Evolutionary conservation across 495 filamentous ascomycete genomes (phyloP).

Genomic region (Tuber calosporum): DNA sequence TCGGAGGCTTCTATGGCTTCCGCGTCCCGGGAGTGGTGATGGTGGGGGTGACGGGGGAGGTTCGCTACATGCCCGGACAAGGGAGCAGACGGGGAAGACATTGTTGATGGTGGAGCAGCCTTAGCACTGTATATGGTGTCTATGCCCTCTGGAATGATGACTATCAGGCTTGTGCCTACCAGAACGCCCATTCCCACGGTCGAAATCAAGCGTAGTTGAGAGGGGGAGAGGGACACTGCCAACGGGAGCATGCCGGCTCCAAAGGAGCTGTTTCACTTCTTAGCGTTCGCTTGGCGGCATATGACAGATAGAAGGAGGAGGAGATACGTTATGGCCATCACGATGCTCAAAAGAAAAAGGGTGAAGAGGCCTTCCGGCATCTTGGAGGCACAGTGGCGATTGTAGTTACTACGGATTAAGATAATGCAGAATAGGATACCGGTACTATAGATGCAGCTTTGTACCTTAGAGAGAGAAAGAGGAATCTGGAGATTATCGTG

Average conservation of each 20-base stretch:
- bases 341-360: constrained; percentile 72
- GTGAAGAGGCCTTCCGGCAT: constrained; percentile 68
- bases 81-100: constrained; percentile 6
- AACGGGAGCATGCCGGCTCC: constrained; percentile 88
- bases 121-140: constrained; percentile 64
- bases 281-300: constrained; percentile 38
- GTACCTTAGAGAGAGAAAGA: background rate
- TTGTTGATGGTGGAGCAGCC: constrained; percentile 6
- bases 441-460: background rate
- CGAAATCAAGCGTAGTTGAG: constrained; percentile 80
- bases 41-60: background rate
- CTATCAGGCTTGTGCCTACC: constrained; percentile 87
- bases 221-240: constrained; percentile 79
- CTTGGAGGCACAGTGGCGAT: background rate
- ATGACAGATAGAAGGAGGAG: background rate
- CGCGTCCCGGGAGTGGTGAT: constrained; percentile 8
- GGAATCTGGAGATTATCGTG: no score
- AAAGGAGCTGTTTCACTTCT: constrained; percentile 63
- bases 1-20: background rate
- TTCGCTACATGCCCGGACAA: background rate
- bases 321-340: constrained; percentile 91
- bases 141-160: constrained; percentile 95
- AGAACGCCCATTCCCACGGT: constrained; percentile 90
- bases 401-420: background rate
- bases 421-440: background rate